Conservation (phyloP, 2,329 filamentous ascomycete genomes). For the Aspergillus fumigatiaffinis region DNA sequence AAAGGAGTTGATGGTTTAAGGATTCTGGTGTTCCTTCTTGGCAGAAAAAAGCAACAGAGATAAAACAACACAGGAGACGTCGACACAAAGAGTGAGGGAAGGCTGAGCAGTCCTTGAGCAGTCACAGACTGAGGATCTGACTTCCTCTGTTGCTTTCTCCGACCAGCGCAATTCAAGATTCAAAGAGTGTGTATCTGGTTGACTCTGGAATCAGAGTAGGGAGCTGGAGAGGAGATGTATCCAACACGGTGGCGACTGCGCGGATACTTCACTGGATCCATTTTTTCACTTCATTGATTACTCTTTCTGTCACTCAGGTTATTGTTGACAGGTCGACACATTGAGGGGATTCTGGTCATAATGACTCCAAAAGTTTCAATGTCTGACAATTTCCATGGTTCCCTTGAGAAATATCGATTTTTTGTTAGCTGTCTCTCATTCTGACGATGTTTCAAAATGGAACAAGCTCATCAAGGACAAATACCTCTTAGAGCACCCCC, state of each 20-base stretch:
- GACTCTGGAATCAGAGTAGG: neutral
- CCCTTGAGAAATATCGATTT: neutral
- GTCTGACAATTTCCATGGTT: neutral
- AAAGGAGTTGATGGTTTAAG: neutral
- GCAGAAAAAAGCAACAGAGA: neutral
- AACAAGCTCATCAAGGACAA: neutral
- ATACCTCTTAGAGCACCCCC: neutral
- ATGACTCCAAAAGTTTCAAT: neutral
- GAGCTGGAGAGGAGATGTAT: neutral
- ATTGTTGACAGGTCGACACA: neutral
- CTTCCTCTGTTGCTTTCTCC: neutral
- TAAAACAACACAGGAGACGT: neutral
- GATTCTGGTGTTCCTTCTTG: neutral
- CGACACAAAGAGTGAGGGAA: neutral
- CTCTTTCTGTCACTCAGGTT: neutral
- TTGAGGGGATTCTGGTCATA: neutral
- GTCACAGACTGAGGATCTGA: neutral
- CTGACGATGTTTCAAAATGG: neutral
- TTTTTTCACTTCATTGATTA: neutral
- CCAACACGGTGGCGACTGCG: neutral
- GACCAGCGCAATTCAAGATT: neutral
- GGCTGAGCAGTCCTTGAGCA: neutral
- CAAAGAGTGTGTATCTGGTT: neutral
- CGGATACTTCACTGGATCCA: neutral
- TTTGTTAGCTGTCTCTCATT: neutral